Base-by-base conservation (phyloP, 139 green algal species). In the Pycnococcus provasolii region DNA sequence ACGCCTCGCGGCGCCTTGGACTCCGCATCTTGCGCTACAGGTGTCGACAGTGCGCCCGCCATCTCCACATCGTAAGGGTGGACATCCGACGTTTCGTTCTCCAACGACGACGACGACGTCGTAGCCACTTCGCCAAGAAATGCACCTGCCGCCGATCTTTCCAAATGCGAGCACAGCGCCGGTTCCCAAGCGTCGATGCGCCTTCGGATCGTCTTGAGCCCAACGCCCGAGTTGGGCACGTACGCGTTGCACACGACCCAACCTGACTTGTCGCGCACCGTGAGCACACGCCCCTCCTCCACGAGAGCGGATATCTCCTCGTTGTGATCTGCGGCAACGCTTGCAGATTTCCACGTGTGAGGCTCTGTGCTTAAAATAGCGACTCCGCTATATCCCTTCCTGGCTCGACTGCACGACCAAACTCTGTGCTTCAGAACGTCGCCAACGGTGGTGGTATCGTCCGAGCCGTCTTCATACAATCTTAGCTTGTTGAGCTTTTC, bases 311-410 rank as follows among this genome's bases (percentile, higher is more conserved):
- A 1, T 15, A 67, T 45, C 13, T 13, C 61, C 61, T 67, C 47
- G 3, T 62, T 2, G 2, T 69, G 15, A n/a, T 2, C 62, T 37
- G 37, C 45, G 44, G 11, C 39, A 26, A 26, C 26, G 26, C 26
- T 26, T 26, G 26, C 26, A 26, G 26, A 26, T 26, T 26, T 26
- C 26, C 26, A 26, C 26, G 26, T 26, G 26, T 26, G 26, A 26
- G 26, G 26, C 26, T 26, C 60, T 67, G n/a, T 6, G 15, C 45
- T 15, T 41, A 69, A 66, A 45, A 64, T 45, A 1, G 62, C 62
- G 1, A 67, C 62, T 42, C 62, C 62, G 11, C 11, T n/a, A 15
- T 69, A 69, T 66, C 62, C 62, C 26, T 67, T 68, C 62, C 52
- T 55, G 42, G 50, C 62, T 5, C 8, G 37, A 2, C n/a, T 45